A percentile compares a stretch with the other conserved stretches of the same genome.
Conservation (phyloP, 306 rosid species). For the Pyrus betulifolia region DNA sequence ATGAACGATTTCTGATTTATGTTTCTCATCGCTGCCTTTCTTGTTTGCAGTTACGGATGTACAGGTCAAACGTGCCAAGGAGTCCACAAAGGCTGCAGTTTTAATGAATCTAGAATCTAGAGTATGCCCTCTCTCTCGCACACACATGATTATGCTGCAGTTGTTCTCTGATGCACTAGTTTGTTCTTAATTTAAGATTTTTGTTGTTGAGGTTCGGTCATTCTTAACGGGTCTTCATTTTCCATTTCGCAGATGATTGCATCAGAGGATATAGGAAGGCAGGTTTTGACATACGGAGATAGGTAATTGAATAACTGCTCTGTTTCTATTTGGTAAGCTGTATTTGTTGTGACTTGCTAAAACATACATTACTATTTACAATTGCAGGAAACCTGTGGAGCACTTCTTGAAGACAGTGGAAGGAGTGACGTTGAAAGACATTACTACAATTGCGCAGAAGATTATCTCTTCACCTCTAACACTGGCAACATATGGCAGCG, state of each 20-base stretch:
- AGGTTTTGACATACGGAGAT: slow-evolving; percentile 89
- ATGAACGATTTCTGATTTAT: not conserved
- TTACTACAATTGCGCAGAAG: slow-evolving; percentile 49
- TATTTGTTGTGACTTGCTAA: not conserved
- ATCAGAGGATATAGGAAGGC: slow-evolving; percentile 94
- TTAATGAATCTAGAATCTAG: slow-evolving; percentile 96
- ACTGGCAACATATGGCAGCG: slow-evolving; percentile 89
- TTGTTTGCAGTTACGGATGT: slow-evolving; percentile 53
- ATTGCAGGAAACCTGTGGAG: slow-evolving; percentile 80
- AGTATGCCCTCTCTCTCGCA: slow-evolving; percentile 33
- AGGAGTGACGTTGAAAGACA: slow-evolving; percentile 63
- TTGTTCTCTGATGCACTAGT: not conserved
- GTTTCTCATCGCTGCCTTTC: not conserved
- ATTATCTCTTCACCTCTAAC: slow-evolving; percentile 89
- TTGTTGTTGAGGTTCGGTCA: not conserved
- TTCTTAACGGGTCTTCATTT: not conserved
- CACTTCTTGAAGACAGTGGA: slow-evolving; percentile 78
- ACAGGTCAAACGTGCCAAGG: slow-evolving; percentile 87
- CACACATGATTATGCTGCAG: not conserved
- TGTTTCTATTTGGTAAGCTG: not conserved
- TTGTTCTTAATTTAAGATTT: not conserved
- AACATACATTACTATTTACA: not conserved
- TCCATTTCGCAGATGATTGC: slow-evolving; percentile 59
- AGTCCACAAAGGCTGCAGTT: slow-evolving; percentile 85
- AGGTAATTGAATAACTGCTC: slow-evolving; percentile 36